Conservation (phyloP, 192 early-diverging fungal species). For the Spizellomyces punctatus region DNA sequence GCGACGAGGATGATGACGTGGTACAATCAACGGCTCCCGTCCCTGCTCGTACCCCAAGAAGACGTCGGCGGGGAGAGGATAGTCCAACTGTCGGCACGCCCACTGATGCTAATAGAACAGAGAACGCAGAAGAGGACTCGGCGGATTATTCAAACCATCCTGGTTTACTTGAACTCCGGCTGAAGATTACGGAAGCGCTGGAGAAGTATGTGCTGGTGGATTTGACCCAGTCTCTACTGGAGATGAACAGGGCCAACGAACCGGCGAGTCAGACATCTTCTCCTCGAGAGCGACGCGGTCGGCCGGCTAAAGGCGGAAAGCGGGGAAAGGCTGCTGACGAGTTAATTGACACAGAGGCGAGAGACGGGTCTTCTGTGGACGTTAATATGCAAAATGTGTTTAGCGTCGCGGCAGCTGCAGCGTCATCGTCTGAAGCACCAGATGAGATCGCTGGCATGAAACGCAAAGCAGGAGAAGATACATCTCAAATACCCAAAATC, state of each 20-base stretch:
- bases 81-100: not conserved
- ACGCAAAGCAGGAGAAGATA: not conserved
- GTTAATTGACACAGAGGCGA: not conserved
- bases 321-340: not conserved
- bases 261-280: not conserved
- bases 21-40: not conserved
- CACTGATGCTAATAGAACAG: not conserved
- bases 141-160: not conserved
- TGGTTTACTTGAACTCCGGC: not conserved
- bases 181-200: not conserved
- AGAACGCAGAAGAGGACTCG: not conserved
- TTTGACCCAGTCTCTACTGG: not conserved
- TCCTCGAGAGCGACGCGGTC: not conserved
- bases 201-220: not conserved
- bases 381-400: not conserved
- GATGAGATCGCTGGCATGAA: not conserved
- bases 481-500: not conserved
- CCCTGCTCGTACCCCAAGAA: not conserved
- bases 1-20: not conserved
- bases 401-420: not conserved
- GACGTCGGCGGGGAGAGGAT: not conserved
- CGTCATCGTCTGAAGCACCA: not conserved
- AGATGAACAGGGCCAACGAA: not conserved
- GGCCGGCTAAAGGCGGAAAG: not conserved
- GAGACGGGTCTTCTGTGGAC: not conserved